These are phyloP conservation scores for Pseudogymnoascus destructans DNA, from an alignment of 2,329 filamentous ascomycete genomes.

Conservation along the genomic window DNA sequence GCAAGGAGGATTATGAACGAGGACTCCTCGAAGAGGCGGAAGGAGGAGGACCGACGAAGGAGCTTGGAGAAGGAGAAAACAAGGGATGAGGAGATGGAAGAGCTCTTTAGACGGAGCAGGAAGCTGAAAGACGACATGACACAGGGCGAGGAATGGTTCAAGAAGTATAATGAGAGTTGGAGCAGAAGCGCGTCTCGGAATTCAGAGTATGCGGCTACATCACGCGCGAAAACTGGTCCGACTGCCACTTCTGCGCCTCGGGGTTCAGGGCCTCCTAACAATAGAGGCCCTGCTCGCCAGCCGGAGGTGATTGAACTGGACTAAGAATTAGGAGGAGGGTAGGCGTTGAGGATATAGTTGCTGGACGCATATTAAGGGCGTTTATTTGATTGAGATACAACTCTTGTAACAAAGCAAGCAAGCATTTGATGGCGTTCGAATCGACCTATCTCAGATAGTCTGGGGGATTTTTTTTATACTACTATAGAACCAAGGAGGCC, in stretches of 20 bases:
- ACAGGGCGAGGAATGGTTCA: conserved; percentile 24
- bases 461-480: neutral
- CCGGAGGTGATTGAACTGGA: conserved; percentile 5
- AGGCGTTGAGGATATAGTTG: neutral
- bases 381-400: conserved; percentile 2
- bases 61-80: conserved; percentile 12
- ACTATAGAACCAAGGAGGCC: neutral
- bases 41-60: neutral
- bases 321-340: neutral
- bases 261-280: neutral
- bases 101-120: conserved; percentile 25
- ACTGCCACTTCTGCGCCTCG: neutral
- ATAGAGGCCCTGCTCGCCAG: neutral
- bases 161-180: conserved; percentile 18
- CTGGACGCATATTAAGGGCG: neutral
- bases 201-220: neutral
- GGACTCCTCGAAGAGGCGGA: neutral
- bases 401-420: conserved; percentile 8
- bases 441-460: neutral
- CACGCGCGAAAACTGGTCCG: neutral
- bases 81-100: conserved; percentile 21
- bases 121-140: conserved; percentile 26
- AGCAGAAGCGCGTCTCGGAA: conserved; percentile 9
- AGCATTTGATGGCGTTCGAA: conserved; percentile 5
- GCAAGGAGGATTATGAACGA: conserved; percentile 7